phyloP scores from a whole-genome alignment of 2,329 filamentous ascomycete species.

The Cyclaneusma minus region DNA sequence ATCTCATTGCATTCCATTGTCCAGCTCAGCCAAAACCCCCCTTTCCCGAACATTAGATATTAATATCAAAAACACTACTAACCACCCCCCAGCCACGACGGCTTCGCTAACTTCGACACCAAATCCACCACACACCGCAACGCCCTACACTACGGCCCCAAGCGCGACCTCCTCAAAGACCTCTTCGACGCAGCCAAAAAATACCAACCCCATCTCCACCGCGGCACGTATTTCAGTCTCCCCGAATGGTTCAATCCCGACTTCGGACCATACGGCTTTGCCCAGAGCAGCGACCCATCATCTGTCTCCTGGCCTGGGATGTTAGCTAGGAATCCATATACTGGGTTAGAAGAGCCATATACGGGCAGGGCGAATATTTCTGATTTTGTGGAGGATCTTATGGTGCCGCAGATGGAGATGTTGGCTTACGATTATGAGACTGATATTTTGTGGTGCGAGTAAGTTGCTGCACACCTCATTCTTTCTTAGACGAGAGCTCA shows the following conservation, averaged over 20 bases:
- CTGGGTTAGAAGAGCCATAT: conserved; percentile 24
- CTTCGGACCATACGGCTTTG: conserved; percentile 27
- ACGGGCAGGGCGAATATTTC: conserved; percentile 22
- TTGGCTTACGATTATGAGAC: conserved; percentile 26
- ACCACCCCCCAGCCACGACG: no score
- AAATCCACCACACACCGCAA: conserved; percentile 23
- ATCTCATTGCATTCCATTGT: no score
- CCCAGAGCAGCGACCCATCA: conserved; percentile 14
- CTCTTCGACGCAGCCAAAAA: conserved; percentile 25
- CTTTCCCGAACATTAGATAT: no score
- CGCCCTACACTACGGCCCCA: conserved; percentile 24
- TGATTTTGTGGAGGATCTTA: conserved; percentile 27
- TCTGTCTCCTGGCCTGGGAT: conserved; percentile 23
- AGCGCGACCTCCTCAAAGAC: conserved; percentile 24
- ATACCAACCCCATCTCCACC: conserved; percentile 25
- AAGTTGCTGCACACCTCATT: not conserved
- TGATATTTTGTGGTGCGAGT: conserved; percentile 36
- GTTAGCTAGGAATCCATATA: conserved; percentile 27
- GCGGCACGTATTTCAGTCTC: conserved; percentile 32
- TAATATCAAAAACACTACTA: no score
- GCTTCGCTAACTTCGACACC: conserved; percentile 28
- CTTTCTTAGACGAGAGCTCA: not conserved
- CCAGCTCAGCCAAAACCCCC: no score
- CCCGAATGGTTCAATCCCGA: conserved; percentile 34
- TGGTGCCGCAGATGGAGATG: conserved; percentile 29